Base-by-base conservation (phyloP, 257 asterid genomes). In the Datura wrightii region DNA sequence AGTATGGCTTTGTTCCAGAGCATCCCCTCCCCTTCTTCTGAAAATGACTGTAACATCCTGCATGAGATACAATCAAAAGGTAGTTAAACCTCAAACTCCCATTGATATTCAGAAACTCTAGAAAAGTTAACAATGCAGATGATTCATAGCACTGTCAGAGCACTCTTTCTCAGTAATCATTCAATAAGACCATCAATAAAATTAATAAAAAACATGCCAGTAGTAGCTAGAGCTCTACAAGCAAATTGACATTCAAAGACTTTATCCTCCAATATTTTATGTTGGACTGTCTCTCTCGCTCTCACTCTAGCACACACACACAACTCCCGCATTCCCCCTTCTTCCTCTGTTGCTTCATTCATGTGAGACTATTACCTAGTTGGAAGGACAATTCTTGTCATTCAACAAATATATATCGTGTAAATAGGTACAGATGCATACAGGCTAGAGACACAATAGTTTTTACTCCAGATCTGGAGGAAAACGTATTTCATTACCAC, bases 11-110 rank as follows among this genome's bases (percentile, higher is more conserved):
- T 91, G 97, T 86, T 94, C 97, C 84, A 94, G 90, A 90, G 93
- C 97, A 85, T 93, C 98, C 84, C 97, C 98, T 85, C 98, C 97
- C 82, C 95, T 93, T 89, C 98, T 88, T 91, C 97, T 88, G 88
- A 93, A 94, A 85, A 93, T 94, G 82, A 92, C 94, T 1, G 98
- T 94, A 54, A 92, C 91, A 86, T 94, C 98, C 98, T 94, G 91
- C 89, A 92, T 71, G 42, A 83, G 83, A 83, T 76, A 81, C 66
- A 65, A 71, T 37, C 44, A 69, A 72, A 54, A 69, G 79, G 42
- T 41, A 11, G 79, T 70, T 42, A 70, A 76, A 50, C 81, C 62
- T 76, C 62, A 13, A 76, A 8, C 31, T 31, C 80, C 59, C 18
- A 3, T 76, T 41, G n/a, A 24, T 13, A 74, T 19, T 48, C 19